A percentile compares a stretch with the other conserved stretches of the same genome.
phyloP scores from a whole-genome alignment of 2,329 filamentous ascomycete species.

The Microsporum audouinii region DNA sequence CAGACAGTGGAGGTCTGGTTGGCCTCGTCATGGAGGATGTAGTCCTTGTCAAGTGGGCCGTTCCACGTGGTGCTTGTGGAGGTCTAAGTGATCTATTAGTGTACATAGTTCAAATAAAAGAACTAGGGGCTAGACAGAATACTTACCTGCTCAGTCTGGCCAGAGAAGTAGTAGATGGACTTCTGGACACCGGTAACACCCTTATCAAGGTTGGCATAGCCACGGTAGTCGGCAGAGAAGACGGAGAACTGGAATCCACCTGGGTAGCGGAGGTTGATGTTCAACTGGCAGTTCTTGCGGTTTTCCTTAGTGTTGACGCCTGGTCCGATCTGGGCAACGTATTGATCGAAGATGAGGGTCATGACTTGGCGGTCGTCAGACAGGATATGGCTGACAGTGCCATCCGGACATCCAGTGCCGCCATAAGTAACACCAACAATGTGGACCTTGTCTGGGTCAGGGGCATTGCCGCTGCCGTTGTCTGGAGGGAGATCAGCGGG shows the following conservation, averaged over 20 bases:
- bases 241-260: constrained; percentile 44
- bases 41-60: constrained; percentile 35
- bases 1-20: constrained; percentile 39
- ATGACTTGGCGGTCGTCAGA: constrained; percentile 33
- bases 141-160: constrained; percentile 32
- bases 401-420: constrained; percentile 39
- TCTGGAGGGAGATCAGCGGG: background rate
- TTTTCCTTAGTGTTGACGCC: constrained; percentile 33
- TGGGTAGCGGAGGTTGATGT: constrained; percentile 42
- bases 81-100: constrained; percentile 17
- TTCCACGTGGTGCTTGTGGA: constrained; percentile 31
- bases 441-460: constrained; percentile 27
- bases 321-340: constrained; percentile 41
- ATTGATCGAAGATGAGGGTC: constrained; percentile 44
- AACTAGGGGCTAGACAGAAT: background rate
- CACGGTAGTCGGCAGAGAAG: constrained; percentile 43
- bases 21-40: constrained; percentile 37
- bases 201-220: constrained; percentile 38
- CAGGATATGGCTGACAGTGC: constrained; percentile 34
- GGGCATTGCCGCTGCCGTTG: constrained; percentile 10
- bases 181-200: constrained; percentile 40
- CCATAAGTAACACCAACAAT: constrained; percentile 37
- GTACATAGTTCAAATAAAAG: background rate
- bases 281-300: constrained; percentile 46
- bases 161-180: constrained; percentile 46